Evolutionary conservation across 805 yeast species (phyloP), one percentile per base, ranked within the genome.

Genomic region (Wickerhamomyces hampshirensis): DNA sequence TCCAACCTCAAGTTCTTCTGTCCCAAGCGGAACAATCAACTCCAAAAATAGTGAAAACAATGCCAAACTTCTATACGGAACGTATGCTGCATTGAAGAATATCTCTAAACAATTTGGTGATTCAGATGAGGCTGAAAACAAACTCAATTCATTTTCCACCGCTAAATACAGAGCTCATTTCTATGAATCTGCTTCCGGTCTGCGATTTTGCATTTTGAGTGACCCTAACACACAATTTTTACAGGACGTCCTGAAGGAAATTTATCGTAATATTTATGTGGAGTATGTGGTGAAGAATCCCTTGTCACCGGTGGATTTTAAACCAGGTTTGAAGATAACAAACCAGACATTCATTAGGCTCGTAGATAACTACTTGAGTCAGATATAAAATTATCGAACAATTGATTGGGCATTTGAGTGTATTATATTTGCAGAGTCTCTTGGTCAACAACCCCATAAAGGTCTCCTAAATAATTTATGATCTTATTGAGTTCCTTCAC

Each of bases 21-120:
- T 37, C 4, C 31, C 8, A 11, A 46, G 58, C 27, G 73, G 72
- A 3, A 56, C 68, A 0, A 59, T 62, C 26, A 81, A 80, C 50
- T 62, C 67, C 11, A 73, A 69, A 40, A 79, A 77, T 52, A 69
- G 73, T 30, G 81, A 80, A 33, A 87, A 88, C 53, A 66, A 75
- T 11, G 80, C 93, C 6, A 83, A 91, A 57, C 71, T 93, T 23
- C 67, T 93, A 11, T 93, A 86, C 56, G 98, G 98, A 10, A 77
- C 85, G 27, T 65, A 86, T 8, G 84, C 78, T 56, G 87, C 96
- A 10, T 60, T 91, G 42, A 71, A 88, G 35, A 85, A 81, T 43
- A 74, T 93, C 26, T 73, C 91, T 0, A 68, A 75, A n/a, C 80
- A 72, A 42, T 53, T 77, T 10, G 58, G 58, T 44, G 63, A 43